These are phyloP conservation scores for Trichosporon inkin DNA, from an alignment of 1,284 basidiomycete species.

Conservation along the genomic window DNA sequence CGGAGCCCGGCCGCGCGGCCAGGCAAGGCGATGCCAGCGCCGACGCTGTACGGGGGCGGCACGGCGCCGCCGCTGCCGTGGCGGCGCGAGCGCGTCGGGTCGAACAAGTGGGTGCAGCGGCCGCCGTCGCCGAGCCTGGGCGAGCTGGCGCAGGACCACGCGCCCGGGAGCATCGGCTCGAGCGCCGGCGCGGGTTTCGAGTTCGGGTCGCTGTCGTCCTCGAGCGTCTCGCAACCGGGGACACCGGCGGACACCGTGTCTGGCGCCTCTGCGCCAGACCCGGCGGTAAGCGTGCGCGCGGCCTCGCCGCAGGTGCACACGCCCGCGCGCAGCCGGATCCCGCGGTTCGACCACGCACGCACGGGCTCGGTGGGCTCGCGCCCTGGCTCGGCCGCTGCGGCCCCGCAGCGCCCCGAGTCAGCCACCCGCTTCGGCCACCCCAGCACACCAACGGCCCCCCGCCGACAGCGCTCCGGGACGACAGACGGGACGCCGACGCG, in stretches of 20 bases:
- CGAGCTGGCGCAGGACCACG: neutral
- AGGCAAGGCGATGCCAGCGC: neutral
- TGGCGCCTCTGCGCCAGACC: too few relatives aligned
- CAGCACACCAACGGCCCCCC: neutral
- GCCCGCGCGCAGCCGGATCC: neutral
- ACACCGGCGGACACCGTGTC: neutral
- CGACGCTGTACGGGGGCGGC: neutral
- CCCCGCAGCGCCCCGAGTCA: neutral
- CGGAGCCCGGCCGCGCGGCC: neutral
- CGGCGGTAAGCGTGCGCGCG: neutral
- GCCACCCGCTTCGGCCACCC: neutral
- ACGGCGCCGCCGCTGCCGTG: conserved; percentile 17
- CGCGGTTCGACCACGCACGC: neutral
- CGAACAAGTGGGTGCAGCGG: conserved; percentile 18
- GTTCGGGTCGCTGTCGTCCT: neutral
- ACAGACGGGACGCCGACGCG: neutral
- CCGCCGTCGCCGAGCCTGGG: conserved; percentile 10
- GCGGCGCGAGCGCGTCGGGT: conserved; percentile 13
- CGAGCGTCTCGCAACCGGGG: conserved; percentile 1
- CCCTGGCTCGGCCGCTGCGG: neutral
- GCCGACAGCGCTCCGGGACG: neutral
- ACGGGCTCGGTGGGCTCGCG: neutral
- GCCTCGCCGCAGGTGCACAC: neutral
- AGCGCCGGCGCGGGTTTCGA: neutral
- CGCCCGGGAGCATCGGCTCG: neutral